Base-by-base conservation (phyloP, 1,284 basidiomycete species). In the Trametes pubescens region DNA sequence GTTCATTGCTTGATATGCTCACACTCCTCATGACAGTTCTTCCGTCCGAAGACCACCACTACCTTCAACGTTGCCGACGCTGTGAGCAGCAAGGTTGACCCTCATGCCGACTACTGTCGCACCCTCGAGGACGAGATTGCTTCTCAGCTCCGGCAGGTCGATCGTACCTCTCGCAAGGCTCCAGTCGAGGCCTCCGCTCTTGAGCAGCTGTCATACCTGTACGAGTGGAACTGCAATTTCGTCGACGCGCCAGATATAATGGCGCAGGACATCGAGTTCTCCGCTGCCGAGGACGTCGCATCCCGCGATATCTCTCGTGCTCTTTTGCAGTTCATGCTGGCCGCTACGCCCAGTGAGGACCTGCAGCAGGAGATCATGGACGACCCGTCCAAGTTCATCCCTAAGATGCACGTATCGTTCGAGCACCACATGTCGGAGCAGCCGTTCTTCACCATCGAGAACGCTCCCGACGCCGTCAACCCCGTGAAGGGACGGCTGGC, bases 311-410 rank as follows among this genome's bases (percentile, higher is more conserved):
- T 82, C 18, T 74, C 84, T 1, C 77, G 82, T 16, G 88, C 92
- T 5, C 84, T 92, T 11, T 78, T 94, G 32, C 84, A 88, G 67
- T 94, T 94, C 81, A 92, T 94, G 83, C 80, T 87, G 44, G 86
- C 87, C 2, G 92, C 91, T 16, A 90, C 91, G 1, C 90, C 91
- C 2, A 81, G 84, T 49, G 70, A 79, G 44, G 72, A 77, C 2
- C 76, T 89, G 32, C 79, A 80, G 21, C 69, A 79, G 40, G 81
- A 86, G 26, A 85, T 94, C 29, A 69, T 80, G n/a, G 71, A 74
- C 34, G 82, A 84, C 63, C 85, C 86, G 57, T 81, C 84, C 29
- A 71, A 79, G 2, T 81, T 87, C 71, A 70, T 87, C 32, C 73
- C 80, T 48, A 76, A 79, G 65, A 87, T 94, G 81, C 43, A 72